phyloP scores from a whole-genome alignment of 202 grass and related monocot genomes.

The Digitaria exilis region DNA sequence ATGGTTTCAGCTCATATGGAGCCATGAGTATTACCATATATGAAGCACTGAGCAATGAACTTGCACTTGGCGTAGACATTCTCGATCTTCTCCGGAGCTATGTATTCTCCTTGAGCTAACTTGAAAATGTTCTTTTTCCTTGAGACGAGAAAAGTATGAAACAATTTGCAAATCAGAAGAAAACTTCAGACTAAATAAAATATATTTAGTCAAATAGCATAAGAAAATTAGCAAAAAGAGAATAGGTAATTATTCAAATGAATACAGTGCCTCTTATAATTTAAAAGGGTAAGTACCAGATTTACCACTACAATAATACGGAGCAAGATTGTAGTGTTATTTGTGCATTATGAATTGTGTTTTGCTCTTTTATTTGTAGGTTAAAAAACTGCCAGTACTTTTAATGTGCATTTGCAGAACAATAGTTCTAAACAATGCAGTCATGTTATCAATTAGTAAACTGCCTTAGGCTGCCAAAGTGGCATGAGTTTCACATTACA shows the following conservation, averaged over 20 bases:
- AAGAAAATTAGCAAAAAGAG: not conserved
- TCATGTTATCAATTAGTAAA: not conserved
- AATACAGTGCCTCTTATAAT: not conserved
- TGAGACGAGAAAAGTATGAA: not conserved
- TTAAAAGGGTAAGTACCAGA: not conserved
- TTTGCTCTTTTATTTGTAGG: not conserved
- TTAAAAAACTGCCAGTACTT: not conserved
- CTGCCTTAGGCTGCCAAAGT: not conserved
- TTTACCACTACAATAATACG: not conserved
- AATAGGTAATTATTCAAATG: not conserved
- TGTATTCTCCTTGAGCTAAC: slow-evolving; percentile 97
- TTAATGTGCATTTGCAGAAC: not conserved
- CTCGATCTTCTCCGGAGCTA: slow-evolving; percentile 96
- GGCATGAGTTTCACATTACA: not conserved
- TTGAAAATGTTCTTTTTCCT: slow-evolving; percentile 99
- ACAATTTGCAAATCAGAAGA: slow-evolving; percentile 18
- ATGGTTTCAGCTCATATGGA: slow-evolving; percentile 1
- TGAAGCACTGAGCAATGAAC: slow-evolving; percentile 87
- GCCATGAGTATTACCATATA: slow-evolving; percentile 75
- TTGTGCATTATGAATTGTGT: not conserved
- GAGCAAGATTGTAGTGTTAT: not conserved
- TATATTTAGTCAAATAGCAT: not conserved
- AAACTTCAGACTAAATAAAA: slow-evolving; percentile 25
- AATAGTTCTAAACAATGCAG: not conserved
- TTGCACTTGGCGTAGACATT: slow-evolving; percentile 97